Evolutionary conservation across 768 basidiomycete genomes (phyloP), one percentile per base, ranked within the genome.

Genomic region (Galerina marginata): DNA sequence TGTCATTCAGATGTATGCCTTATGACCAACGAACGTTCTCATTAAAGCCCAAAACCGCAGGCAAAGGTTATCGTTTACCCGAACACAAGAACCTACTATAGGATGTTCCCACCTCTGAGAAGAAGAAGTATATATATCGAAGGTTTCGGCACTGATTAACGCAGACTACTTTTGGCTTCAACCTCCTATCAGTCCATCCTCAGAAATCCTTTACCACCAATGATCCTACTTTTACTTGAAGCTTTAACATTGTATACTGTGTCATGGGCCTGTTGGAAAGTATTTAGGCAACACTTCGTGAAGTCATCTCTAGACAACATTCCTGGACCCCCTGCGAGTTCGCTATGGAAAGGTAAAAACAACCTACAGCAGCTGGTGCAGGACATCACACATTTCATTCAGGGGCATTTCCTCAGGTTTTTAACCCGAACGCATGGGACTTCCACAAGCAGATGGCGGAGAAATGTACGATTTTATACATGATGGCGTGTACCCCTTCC

Each of bases 241-340:
- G 26, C 44, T 48, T 15, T 46, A 14, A 23, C 38, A 14, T 33
- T 47, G 9, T 40, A 25, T 42, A 40, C 39, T 12, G 51, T 26
- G 9, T 53, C 51, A n/a, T 40, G 38, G 59, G 42, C 47, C 11
- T 9, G 70, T 10, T 73, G 72, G 72, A 56, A 44, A 16, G 20
- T 60, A 7, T 54, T 68, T 1, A 61, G 61, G 12, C 54, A 60
- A 12, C 58, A 64, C 29, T 38, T 69, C 16, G 48, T 62, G 6
- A 59, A 62, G 11, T 69, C 69, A 7, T 62, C 70, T 16, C 65
- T 80, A 0, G 72, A 77, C 54, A 77, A 79, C 57, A 71, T 81
- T 54, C 77, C 77, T 1, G 80, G 80, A 1, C 80, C 79, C 0
- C 66, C 71, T 6, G 62, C 73, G 0, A 51, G 62, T 7, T 79